Evolutionary conservation across 192 early-diverging fungal species (phyloP).

Genomic region (Entrophospora sp.): DNA sequence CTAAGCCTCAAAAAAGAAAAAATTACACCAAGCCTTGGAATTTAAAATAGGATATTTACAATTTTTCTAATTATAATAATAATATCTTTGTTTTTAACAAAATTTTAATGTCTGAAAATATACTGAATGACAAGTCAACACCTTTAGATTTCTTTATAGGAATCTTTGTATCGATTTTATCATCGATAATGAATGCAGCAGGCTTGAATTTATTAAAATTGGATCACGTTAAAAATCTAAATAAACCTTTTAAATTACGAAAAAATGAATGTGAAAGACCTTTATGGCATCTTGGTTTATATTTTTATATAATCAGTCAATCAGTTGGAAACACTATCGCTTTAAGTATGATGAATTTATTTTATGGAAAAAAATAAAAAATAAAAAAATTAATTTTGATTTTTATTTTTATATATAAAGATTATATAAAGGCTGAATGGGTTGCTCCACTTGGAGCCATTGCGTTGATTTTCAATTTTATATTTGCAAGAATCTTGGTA

Average conservation of each 20-base stretch:
- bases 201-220: constrained; percentile 49
- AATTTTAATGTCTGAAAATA: too few species aligned
- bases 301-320: constrained; percentile 45
- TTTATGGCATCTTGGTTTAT: constrained; percentile 50
- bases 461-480: constrained; percentile 51
- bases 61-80: too few species aligned
- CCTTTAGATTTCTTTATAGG: constrained; percentile 34
- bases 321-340: constrained; percentile 47
- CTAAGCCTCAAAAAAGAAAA: too few species aligned
- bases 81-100: too few species aligned
- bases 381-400: not conserved
- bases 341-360: constrained; percentile 37
- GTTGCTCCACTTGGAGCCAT: constrained; percentile 48
- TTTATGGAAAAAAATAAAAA: not conserved
- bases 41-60: too few species aligned
- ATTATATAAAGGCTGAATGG: constrained; percentile 56
- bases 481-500: constrained; percentile 52
- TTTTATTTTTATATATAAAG: constrained; percentile 19
- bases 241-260: constrained; percentile 27
- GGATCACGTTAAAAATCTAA: constrained; percentile 44
- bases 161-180: constrained; percentile 31
- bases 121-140: too few species aligned
- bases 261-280: constrained; percentile 48
- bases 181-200: constrained; percentile 43
- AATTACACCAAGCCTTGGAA: too few species aligned